Evolutionary conservation across 192 early-diverging fungal species (phyloP).

Genomic region (Coemansia aciculifera): DNA sequence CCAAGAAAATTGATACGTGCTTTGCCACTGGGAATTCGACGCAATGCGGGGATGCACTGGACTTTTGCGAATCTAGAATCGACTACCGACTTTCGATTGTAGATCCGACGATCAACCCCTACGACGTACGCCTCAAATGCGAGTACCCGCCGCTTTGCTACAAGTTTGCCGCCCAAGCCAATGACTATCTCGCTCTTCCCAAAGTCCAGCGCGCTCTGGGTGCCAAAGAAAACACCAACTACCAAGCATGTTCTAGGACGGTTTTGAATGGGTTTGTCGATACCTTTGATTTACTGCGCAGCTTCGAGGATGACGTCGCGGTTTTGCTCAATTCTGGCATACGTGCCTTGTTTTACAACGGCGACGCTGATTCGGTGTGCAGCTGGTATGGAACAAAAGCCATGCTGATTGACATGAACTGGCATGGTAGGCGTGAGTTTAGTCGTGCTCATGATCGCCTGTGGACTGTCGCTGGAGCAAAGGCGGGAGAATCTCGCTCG

Average conservation of each 20-base stretch:
- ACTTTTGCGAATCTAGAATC: slow-evolving; percentile 72
- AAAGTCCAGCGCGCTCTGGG: slow-evolving; percentile 69
- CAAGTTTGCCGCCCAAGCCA: slow-evolving; percentile 66
- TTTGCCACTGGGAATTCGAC: not conserved
- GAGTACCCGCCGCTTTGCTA: slow-evolving; percentile 76
- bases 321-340: slow-evolving; percentile 71
- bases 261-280: slow-evolving; percentile 71
- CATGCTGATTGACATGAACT: slow-evolving; percentile 74
- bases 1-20: slow-evolving; percentile 3
- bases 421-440: slow-evolving; percentile 75
- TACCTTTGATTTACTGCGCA: slow-evolving; percentile 77
- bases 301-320: slow-evolving; percentile 62
- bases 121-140: slow-evolving; percentile 88
- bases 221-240: slow-evolving; percentile 58
- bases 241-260: slow-evolving; percentile 72
- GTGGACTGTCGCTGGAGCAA: slow-evolving; percentile 67
- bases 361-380: slow-evolving; percentile 91
- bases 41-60: slow-evolving; percentile 11
- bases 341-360: slow-evolving; percentile 82
- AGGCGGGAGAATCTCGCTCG: slow-evolving; percentile 64
- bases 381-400: slow-evolving; percentile 85
- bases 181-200: slow-evolving; percentile 68
- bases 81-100: slow-evolving; percentile 64
- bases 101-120: slow-evolving; percentile 77
- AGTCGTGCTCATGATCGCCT: slow-evolving; percentile 63